phyloP scores from a whole-genome alignment of 176 grass and related monocot species.

The Carex scoparia region DNA sequence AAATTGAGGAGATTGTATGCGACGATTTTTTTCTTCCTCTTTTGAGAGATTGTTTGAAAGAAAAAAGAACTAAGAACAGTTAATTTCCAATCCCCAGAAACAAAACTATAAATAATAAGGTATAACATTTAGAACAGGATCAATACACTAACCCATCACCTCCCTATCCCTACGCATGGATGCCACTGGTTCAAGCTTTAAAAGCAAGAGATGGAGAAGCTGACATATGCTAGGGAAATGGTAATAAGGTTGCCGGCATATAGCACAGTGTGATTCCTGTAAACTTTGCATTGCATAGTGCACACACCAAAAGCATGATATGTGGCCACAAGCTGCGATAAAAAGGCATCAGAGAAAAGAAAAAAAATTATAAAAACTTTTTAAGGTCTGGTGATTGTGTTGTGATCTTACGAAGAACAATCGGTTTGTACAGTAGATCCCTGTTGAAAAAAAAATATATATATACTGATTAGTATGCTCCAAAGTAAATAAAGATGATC shows the following conservation, averaged over 20 bases:
- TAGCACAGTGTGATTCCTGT: conserved; percentile 48
- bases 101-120: conserved; percentile 17
- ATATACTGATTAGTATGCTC: not conserved
- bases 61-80: not conserved
- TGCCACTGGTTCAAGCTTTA: conserved; percentile 68
- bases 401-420: conserved; percentile 71
- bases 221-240: conserved; percentile 88
- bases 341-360: conserved; percentile 22
- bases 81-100: conserved; percentile 5
- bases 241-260: conserved; percentile 65
- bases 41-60: conserved; percentile 6
- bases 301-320: conserved; percentile 89
- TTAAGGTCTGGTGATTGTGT: conserved; percentile 13
- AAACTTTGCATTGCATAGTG: conserved; percentile 45
- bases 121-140: not conserved
- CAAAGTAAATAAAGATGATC: conserved; percentile 1
- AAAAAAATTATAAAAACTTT: not conserved
- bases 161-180: conserved; percentile 78
- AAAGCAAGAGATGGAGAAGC: conserved; percentile 71
- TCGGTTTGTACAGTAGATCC: conserved; percentile 90
- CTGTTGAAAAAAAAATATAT: conserved; percentile 34
- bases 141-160: conserved; percentile 50
- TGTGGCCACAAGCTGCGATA: conserved; percentile 81
- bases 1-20: conserved; percentile 57
- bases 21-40: conserved; percentile 56